Base-by-base conservation (phyloP, 2,329 filamentous ascomycete genomes). In the Fusarium tanahbumbuense region DNA sequence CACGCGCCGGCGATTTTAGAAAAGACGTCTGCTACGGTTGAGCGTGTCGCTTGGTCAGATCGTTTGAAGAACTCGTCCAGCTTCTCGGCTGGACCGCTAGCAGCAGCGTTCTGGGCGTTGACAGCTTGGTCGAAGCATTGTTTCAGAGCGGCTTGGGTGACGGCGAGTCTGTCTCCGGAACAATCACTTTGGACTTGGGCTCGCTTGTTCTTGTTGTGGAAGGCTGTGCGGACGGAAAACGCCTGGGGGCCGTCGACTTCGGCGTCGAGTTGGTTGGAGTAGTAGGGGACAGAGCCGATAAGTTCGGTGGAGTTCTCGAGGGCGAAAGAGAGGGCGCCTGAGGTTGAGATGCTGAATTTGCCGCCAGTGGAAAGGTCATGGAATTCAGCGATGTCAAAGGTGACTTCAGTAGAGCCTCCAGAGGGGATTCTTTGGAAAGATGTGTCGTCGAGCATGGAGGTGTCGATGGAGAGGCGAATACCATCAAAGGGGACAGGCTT, bases 1-100 rank as follows among this genome's bases (percentile, higher is more conserved):
- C 89, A 90, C 78, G 91, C 88, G 4, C 72, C 71, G 7, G 87
- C 85, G 9, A 91, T 82, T n/a, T 72, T 74, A 47, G 81, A 81
- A 56, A 82, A 83, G 56, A 91, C 83, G 27, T 81, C 81, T 4
- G 86, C 81, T 9, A 91, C 87, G 2, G 80, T 82, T 54, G 76
- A 81, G 42, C 85, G 84, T 12, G 81, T 82, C 5, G 78, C 65
- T n/a, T 77, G 67, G 15, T 70, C 78, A 28, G 85, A 85, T 1
- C 85, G 85, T 80, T 89, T 91, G 84, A 91, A 92, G 82, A 89
- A 91, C 74, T 89, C 87, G 37, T 77, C 78, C 71, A 90, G 79
- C 73, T 84, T 88, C 71, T 80, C 78, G 6, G 83, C 81, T 0
- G 81, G 70, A 28, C 85, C 86, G 1, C 82, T 86, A 2, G 81